Base-by-base conservation (phyloP, 441 rosid species). In the Populus hybrid region DNA sequence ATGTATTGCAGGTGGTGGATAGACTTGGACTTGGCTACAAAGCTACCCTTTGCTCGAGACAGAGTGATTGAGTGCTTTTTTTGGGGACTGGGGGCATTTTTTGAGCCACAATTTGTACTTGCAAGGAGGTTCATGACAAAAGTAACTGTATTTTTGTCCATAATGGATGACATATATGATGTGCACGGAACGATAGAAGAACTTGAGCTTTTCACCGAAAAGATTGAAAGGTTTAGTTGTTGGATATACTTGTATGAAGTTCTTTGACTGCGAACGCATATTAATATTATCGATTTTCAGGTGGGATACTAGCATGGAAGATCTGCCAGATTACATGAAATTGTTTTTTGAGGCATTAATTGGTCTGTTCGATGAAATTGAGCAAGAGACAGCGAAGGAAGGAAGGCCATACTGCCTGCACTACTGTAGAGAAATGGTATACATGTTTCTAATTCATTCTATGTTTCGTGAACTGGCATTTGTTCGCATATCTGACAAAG, bases 261-360 rank as follows among this genome's bases (percentile, higher is more conserved):
- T 5, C 14, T 10, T 32, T 21, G 30, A 12, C 23, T 40, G 50
- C 26, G 21, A 23, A 32, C 16, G 3, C 1, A 21, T 10, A 12
- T 23, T 20, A 67, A 73, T 18, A 34, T 36, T 24, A 67, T 26
- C 30, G 16, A n/a, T 35, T 35, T 76, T 66, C 67, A 78, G 85
- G 65, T 82, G 86, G 81, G 82, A 80, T n/a, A 80, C 74, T 14
- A 77, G 54, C 61, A n/a, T 36, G 64, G 80, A 75, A 1, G 77
- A 76, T 54, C 85, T 87, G 5, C 87, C 84, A 2, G 77, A 84
- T 2, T 85, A 78, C 70, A 87, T 85, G 86, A 74, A 76, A 64
- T 6, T 65, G 2, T 28, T 11, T 20, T 81, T 79, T 38, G 23
- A 76, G 50, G 75, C 75, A 59, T 4, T 81, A 2, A 2, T 86